Evolutionary conservation across 139 green algal species (phyloP), one percentile per base, ranked within the genome.

Genomic region (Spirogloea muscicola): DNA sequence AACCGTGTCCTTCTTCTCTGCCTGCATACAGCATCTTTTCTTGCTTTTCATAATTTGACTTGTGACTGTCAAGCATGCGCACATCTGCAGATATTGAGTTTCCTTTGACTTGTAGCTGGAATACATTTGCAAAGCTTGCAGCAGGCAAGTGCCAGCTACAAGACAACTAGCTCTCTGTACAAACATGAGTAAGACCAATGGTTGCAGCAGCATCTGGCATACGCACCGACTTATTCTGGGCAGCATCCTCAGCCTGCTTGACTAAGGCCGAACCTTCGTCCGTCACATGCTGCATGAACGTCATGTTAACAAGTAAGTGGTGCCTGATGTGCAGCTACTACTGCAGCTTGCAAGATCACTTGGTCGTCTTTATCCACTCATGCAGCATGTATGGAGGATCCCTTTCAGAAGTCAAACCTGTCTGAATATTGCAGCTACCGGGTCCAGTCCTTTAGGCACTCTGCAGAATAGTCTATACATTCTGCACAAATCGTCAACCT

Each of bases 391-490:
- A n/a, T n/a, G n/a, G n/a, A n/a, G n/a, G n/a, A n/a, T n/a, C n/a
- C n/a, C n/a, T n/a, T n/a, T n/a, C n/a, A n/a, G n/a, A n/a, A n/a
- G n/a, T n/a, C n/a, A n/a, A n/a, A 80, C 74, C 68, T 82, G 68
- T 40, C 78, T 72, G 72, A 87, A 98, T 29, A 93, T 90, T 2
- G 93, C 86, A 3, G 91, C 89, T 37, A 99, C 88, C 10, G 94
- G 94, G 36, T 95, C 87, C 71, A 98, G 84, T 33, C 94, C 94
- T 55, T 90, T 91, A 48, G 89, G 87, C 43, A 98, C 90, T 41
- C 92, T 88, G 13, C 82, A 82, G 84, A 98, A 99, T 21, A 99
- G 87, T n/a, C 91, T 87, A 89, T 92, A 98, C 95, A 99, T 96
- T 52, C 95, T 87, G 3, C 83, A 83, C 49, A 99, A 84, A 85